A percentile compares a stretch with the other conserved stretches of the same genome.
Evolutionary conservation across 2,329 filamentous ascomycete species (phyloP).

Genomic region (Clarireedia hainanense): DNA sequence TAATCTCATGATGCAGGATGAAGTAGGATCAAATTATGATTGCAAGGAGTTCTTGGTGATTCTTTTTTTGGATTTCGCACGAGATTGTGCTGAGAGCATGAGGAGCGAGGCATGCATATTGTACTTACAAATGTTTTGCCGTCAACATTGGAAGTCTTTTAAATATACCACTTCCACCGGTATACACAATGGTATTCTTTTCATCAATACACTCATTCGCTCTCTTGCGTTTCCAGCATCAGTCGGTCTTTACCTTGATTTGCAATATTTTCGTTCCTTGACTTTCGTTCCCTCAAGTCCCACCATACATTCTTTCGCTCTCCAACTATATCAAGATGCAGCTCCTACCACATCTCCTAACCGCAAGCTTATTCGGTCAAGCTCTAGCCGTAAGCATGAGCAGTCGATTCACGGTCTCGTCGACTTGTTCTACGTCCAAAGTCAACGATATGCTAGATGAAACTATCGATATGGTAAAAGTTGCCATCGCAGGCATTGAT

Average conservation of each 20-base stretch:
- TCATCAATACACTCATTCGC: neutral
- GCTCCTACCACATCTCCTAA: neutral
- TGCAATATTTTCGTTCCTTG: neutral
- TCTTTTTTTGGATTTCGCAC: neutral
- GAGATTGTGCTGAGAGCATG: conserved; percentile 1
- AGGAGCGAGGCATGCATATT: neutral
- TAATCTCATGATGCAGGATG: neutral
- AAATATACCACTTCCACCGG: neutral
- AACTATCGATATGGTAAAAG: conserved; percentile 6
- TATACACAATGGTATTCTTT: neutral
- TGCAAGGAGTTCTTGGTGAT: neutral
- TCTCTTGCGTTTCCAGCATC: neutral
- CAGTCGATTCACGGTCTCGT: conserved; percentile 5
- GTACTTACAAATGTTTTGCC: neutral
- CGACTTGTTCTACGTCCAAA: conserved; percentile 2
- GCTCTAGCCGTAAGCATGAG: conserved; percentile 1
- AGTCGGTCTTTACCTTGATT: neutral
- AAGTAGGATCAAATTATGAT: neutral
- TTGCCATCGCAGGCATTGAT: neutral
- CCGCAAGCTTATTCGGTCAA: neutral
- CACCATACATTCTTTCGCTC: neutral
- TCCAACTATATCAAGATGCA: neutral
- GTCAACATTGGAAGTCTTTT: neutral
- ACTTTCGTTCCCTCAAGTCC: neutral
- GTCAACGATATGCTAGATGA: conserved; percentile 3